These are phyloP conservation scores for Ogataea saltuana DNA, from an alignment of 805 yeast genomes.

Conservation along the genomic window DNA sequence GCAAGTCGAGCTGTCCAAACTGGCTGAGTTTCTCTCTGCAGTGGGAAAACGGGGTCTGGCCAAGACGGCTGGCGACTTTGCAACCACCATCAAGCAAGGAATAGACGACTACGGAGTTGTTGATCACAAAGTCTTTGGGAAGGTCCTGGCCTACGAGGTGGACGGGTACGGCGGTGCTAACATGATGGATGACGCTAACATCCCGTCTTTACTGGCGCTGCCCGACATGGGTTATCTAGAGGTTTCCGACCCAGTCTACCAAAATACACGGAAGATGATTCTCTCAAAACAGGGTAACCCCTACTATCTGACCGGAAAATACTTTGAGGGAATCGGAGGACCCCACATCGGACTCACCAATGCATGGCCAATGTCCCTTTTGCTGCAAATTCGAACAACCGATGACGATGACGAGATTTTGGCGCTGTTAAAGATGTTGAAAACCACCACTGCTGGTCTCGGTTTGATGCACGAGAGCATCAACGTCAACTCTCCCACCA, in stretches of 20 bases:
- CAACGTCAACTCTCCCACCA: slow-evolving; percentile 56
- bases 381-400: slow-evolving; percentile 72
- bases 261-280: slow-evolving; percentile 78
- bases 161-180: slow-evolving; percentile 79
- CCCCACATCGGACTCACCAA: slow-evolving; percentile 81
- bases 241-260: slow-evolving; percentile 57
- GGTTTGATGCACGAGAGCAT: slow-evolving; percentile 87
- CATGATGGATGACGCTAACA: slow-evolving; percentile 89
- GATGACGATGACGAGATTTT: slow-evolving; percentile 69
- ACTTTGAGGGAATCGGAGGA: slow-evolving; percentile 82
- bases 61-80: slow-evolving; percentile 37
- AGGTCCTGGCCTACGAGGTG: slow-evolving; percentile 83
- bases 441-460: slow-evolving; percentile 65
- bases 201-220: slow-evolving; percentile 77
- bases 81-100: slow-evolving; percentile 50
- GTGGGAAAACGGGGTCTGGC: slow-evolving; percentile 20
- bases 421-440: slow-evolving; percentile 48
- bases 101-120: slow-evolving; percentile 64
- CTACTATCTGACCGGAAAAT: slow-evolving; percentile 62
- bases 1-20: slow-evolving; percentile 56
- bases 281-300: slow-evolving; percentile 73
- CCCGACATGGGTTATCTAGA: slow-evolving; percentile 74
- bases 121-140: slow-evolving; percentile 69
- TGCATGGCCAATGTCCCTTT: slow-evolving; percentile 92
- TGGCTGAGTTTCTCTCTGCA: slow-evolving; percentile 30